Evolutionary conservation across 352 stramenopile genomes (phyloP).

Genomic region (Pythium phragmiticola): DNA sequence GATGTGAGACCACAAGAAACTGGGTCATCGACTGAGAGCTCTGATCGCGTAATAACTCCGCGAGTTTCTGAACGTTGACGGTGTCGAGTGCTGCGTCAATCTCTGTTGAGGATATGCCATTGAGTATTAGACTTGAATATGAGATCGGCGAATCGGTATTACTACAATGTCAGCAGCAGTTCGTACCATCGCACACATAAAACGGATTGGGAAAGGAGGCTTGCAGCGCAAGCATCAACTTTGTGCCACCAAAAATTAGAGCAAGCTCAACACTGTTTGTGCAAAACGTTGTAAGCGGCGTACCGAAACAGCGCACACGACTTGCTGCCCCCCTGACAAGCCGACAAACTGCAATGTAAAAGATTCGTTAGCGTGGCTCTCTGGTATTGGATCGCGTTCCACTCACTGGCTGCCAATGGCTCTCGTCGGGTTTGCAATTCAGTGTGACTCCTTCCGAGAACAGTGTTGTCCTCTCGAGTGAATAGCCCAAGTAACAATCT

Average conservation of each 20-base stretch:
- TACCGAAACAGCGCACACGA: slow-evolving; percentile 38
- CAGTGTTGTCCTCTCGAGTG: slow-evolving; percentile 30
- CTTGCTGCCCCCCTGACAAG: slow-evolving; percentile 41
- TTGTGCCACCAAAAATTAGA: background rate
- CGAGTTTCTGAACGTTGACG: slow-evolving; percentile 35
- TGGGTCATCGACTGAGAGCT: slow-evolving; percentile 26
- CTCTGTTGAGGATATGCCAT: slow-evolving; percentile 18
- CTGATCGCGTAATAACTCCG: slow-evolving; percentile 27
- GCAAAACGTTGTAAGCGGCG: background rate
- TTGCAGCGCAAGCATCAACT: slow-evolving; percentile 43
- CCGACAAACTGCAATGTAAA: slow-evolving; percentile 31
- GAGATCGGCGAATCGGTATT: background rate
- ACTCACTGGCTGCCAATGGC: slow-evolving; percentile 33
- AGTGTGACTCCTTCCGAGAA: slow-evolving; percentile 36
- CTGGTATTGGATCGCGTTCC: background rate
- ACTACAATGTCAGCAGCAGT: background rate
- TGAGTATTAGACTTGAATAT: background rate
- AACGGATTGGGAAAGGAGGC: slow-evolving; percentile 36
- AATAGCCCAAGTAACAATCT: slow-evolving; percentile 40
- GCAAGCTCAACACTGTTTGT: background rate
- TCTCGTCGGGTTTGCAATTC: slow-evolving; percentile 46
- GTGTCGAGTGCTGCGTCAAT: slow-evolving; percentile 43
- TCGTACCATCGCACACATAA: slow-evolving; percentile 41
- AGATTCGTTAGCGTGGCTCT: background rate
- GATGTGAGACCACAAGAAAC: slow-evolving; percentile 40